Evolutionary conservation across 495 filamentous ascomycete species (phyloP), one percentile per base, ranked within the genome.

Genomic region (Lichenothelia convexa): DNA sequence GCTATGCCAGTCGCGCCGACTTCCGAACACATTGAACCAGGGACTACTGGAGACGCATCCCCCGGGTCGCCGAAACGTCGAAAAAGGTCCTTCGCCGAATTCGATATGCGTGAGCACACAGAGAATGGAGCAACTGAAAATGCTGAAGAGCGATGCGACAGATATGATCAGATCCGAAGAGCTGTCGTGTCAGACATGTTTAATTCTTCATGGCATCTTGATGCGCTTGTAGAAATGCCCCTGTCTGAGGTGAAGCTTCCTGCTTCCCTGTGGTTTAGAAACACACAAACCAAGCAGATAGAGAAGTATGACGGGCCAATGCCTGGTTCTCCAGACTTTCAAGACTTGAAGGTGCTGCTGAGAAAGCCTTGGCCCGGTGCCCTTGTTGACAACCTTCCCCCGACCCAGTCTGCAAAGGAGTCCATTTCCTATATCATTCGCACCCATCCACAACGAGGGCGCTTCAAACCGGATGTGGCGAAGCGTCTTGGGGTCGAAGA

Each of bases 351-450:
- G 2, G 83, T 92, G 0, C 53, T 85, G 18, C 72, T 84, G 5
- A 71, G 81, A 13, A 59, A 71, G 48, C 83, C 85, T 1, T 94
- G 85, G 86, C 86, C 86, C 3, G 80, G 73, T 4, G 72, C 80
- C 5, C 48, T 65, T 35, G 55, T 82, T 11, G 51, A 66, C 1
- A 54, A 42, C 8, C 62, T 93, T 1, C 87, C 86, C 4, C 55
- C 59, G 3, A 79, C 84, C 0, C 55, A 58, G 22, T 73, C 70
- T 9, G 70, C 69, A 2, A 51, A 53, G 9, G 70, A 76, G 23
- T 73, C 86, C 8, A 56, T 93, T 34, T 92, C 74, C 31, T 99
- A 95, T 51, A 73, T 99, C 45, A 62, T 93, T 36, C 77, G 76
- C 32, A 71, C 62, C 21, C 73, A 86, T 40, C 62, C 70, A 30